These are phyloP conservation scores for Wallacemonas sp. DNA, from an alignment of 208 protist species.

Conservation along the genomic window DNA sequence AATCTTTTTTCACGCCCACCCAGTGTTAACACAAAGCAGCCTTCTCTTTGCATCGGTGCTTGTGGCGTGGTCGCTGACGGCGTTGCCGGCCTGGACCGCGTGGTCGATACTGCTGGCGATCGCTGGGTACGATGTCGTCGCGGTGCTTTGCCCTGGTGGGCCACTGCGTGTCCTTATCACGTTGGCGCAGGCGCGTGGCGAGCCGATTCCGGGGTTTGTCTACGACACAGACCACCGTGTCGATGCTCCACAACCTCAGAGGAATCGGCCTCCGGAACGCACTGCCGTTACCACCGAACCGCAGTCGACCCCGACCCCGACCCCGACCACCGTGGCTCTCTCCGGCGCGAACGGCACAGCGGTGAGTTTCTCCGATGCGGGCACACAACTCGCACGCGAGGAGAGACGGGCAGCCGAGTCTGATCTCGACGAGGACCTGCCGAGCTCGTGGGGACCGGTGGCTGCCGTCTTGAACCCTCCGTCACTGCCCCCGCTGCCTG, in stretches of 20 bases:
- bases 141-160: slow-evolving; percentile 76
- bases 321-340: too few relatives aligned
- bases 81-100: slow-evolving; percentile 80
- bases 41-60: slow-evolving; percentile 68
- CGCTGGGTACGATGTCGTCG: slow-evolving; percentile 82
- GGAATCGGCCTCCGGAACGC: too few relatives aligned
- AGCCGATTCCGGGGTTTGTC: slow-evolving; percentile 80
- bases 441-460: too few relatives aligned
- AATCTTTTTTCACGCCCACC: slow-evolving; percentile 82
- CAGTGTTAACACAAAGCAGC: slow-evolving; percentile 71
- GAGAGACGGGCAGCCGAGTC: too few relatives aligned
- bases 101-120: slow-evolving; percentile 79
- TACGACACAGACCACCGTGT: slow-evolving; percentile 56
- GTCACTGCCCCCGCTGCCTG: too few relatives aligned
- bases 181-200: slow-evolving; percentile 46
- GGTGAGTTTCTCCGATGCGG: too few relatives aligned
- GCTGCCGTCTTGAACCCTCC: too few relatives aligned
- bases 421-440: too few relatives aligned
- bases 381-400: too few relatives aligned
- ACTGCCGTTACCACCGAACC: too few relatives aligned
- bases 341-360: too few relatives aligned
- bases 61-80: slow-evolving; percentile 70
- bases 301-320: too few relatives aligned
- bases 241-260: not conserved
- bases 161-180: slow-evolving; percentile 77